Evolutionary conservation across 169 alveolate genomes (phyloP).

Genomic region (Eimeria praecox): DNA sequence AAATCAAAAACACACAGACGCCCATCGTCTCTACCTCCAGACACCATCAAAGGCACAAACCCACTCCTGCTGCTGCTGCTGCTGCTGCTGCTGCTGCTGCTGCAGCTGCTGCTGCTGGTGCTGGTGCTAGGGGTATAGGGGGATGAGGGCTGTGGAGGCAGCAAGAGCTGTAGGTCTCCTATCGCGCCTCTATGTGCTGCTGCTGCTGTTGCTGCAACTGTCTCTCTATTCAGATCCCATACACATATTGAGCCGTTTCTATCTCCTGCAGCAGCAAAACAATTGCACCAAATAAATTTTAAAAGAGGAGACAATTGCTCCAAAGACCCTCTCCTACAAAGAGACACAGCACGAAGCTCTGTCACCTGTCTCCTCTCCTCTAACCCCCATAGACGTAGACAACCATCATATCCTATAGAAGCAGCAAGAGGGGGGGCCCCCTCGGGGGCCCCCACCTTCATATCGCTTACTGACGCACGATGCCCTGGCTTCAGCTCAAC

Average conservation of each 20-base stretch:
- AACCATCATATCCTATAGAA: constrained; percentile 73
- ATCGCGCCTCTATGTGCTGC: constrained; percentile 75
- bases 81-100: constrained; percentile 45
- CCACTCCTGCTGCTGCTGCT: constrained; percentile 68
- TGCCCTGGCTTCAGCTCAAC: constrained; percentile 39
- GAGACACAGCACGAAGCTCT: constrained; percentile 17
- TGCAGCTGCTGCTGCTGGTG: neutral
- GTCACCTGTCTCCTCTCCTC: neutral
- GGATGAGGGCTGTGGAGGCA: constrained; percentile 43
- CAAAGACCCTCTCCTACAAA: neutral
- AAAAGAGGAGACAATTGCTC: constrained; percentile 35
- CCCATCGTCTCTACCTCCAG: constrained; percentile 58
- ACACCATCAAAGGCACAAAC: constrained; percentile 47
- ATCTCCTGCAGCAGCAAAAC: constrained; percentile 72
- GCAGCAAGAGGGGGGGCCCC: constrained; percentile 32
- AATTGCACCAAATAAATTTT: constrained; percentile 55
- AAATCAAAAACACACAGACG: constrained; percentile 48
- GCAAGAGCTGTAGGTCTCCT: constrained; percentile 71
- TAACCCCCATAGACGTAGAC: constrained; percentile 66
- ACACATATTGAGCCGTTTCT: constrained; percentile 36
- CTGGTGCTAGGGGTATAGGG: too few relatives aligned
- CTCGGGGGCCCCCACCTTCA: constrained; percentile 25
- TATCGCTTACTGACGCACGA: constrained; percentile 40
- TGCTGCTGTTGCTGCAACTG: neutral
- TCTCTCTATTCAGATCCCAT: constrained; percentile 63